phyloP scores from a whole-genome alignment of 208 protist species.

The Phytomonas francai region DNA sequence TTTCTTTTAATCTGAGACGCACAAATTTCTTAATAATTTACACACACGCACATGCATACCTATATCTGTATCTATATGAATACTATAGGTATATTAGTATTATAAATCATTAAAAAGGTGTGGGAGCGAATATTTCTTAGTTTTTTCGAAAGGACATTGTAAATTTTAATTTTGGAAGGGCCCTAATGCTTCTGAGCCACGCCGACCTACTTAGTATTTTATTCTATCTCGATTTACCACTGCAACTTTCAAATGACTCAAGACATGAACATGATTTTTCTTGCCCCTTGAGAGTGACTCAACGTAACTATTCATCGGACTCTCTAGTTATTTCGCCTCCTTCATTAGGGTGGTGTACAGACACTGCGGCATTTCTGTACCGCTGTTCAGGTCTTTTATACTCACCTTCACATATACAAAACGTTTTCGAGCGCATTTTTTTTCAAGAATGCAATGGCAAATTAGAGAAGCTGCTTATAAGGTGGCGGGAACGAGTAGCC shows the following conservation, averaged over 20 bases:
- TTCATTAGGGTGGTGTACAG: not conserved
- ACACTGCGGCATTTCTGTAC: not conserved
- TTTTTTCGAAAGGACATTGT: not conserved
- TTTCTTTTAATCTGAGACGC: not conserved
- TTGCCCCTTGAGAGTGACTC: not conserved
- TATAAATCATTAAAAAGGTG: not conserved
- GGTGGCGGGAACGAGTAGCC: not conserved
- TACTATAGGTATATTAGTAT: not conserved
- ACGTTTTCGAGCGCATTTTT: not conserved
- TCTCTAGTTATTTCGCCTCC: not conserved
- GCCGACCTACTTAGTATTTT: not conserved
- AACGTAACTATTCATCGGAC: not conserved
- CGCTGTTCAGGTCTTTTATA: conserved; percentile 1
- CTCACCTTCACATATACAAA: not conserved
- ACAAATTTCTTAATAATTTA: not conserved
- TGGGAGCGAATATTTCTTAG: not conserved
- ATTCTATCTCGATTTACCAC: not conserved
- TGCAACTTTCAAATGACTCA: not conserved
- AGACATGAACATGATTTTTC: not conserved
- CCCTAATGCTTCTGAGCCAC: not conserved
- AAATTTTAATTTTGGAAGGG: not conserved
- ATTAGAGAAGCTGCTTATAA: not conserved
- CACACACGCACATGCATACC: not conserved
- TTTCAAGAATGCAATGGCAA: not conserved
- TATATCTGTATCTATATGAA: not conserved